A percentile compares a stretch with the other conserved stretches of the same genome.
These are phyloP conservation scores for Geopyxis carbonaria DNA, from an alignment of 495 filamentous ascomycete genomes.

Conservation along the genomic window DNA sequence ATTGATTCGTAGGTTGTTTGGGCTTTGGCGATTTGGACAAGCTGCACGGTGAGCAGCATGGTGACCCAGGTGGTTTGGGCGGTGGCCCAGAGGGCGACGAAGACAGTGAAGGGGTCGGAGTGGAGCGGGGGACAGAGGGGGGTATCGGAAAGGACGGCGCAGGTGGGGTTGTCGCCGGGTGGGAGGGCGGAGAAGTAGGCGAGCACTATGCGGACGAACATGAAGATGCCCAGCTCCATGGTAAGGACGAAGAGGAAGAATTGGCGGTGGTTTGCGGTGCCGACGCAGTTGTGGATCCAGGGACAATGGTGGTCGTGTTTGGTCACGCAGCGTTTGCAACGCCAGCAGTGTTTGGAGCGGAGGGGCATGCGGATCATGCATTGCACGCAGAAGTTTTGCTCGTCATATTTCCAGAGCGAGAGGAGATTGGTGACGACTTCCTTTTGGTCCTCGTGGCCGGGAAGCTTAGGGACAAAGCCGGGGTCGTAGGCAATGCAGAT, in stretches of 20 bases:
- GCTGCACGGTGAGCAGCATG: constrained; percentile 85
- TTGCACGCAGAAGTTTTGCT: constrained; percentile 75
- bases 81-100: constrained; percentile 57
- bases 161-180: constrained; percentile 28
- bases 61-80: constrained; percentile 85
- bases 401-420: constrained; percentile 73
- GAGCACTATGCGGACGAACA: constrained; percentile 24
- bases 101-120: constrained; percentile 66
- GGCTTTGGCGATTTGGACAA: constrained; percentile 75
- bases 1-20: constrained; percentile 95
- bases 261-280: constrained; percentile 83
- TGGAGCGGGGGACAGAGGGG: constrained; percentile 53
- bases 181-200: constrained; percentile 9
- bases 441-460: constrained; percentile 73
- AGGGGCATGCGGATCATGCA: constrained; percentile 89
- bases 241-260: constrained; percentile 77
- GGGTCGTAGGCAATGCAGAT: constrained; percentile 75
- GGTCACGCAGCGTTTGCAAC: constrained; percentile 79
- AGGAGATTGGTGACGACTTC: constrained; percentile 72
- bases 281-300: constrained; percentile 94
- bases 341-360: constrained; percentile 85
- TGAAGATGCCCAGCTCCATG: constrained; percentile 55
- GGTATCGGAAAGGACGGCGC: constrained; percentile 54
- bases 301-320: constrained; percentile 98
- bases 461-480: constrained; percentile 84